phyloP scores from a whole-genome alignment of 2,329 filamentous ascomycete genomes.

The Pseudocercospora vitis region DNA sequence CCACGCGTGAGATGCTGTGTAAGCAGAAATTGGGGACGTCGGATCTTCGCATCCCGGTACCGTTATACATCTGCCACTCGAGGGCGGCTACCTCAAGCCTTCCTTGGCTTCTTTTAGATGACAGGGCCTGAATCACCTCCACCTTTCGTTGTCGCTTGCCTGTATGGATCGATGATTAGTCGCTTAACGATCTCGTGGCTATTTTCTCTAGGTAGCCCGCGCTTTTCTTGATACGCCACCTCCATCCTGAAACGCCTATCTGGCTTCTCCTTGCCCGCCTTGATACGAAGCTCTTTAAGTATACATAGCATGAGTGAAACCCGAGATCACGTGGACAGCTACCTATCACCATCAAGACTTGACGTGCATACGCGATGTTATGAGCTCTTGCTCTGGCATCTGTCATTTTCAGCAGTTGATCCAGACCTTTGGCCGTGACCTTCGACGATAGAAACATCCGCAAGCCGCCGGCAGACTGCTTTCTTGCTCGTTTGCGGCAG shows the following conservation, averaged over 20 bases:
- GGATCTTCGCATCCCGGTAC: background rate
- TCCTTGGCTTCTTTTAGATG: background rate
- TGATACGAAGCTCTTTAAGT: slow-evolving; percentile 59
- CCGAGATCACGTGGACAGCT: too few species aligned
- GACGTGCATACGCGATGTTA: slow-evolving; percentile 41
- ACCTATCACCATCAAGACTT: background rate
- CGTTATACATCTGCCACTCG: background rate
- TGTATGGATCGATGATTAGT: slow-evolving; percentile 9
- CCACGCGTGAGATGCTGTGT: background rate
- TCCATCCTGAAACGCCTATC: slow-evolving; percentile 14
- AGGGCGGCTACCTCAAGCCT: background rate
- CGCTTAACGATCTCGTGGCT: background rate
- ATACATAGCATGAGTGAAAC: slow-evolving; percentile 59
- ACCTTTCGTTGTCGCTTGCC: too few species aligned
- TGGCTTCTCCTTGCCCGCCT: slow-evolving; percentile 52
- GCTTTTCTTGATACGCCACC: slow-evolving; percentile 10
- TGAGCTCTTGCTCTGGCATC: slow-evolving; percentile 46
- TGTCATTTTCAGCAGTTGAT: slow-evolving; percentile 52
- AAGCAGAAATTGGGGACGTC: background rate
- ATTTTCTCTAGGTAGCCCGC: background rate
- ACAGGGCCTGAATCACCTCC: too few species aligned
- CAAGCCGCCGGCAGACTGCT: slow-evolving; percentile 33
- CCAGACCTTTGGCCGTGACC: slow-evolving; percentile 36
- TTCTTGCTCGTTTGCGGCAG: slow-evolving; percentile 46
- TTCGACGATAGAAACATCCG: slow-evolving; percentile 44